Evolutionary conservation across 331 rosid species (phyloP), one percentile per base, ranked within the genome.

Genomic region (Erythrophleum ivorense): DNA sequence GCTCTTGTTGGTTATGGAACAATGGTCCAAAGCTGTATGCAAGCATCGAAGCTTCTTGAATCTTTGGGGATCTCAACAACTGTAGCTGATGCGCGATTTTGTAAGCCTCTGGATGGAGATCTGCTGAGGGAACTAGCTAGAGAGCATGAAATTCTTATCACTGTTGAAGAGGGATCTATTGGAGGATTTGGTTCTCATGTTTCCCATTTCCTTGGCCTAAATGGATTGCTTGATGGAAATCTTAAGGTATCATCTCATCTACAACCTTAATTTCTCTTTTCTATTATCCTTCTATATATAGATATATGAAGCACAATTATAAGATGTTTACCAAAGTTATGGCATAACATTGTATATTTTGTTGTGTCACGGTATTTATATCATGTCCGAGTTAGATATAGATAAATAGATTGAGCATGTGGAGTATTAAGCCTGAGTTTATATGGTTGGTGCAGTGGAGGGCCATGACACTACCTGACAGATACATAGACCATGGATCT

Each of bases 111-210:
- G 4, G 73, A 68, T 68, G 54, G 18, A 43, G 36, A 14, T 5
- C 11, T 68, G 54, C 24, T 68, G 18, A 41, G 5, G 53, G 36
- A 68, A 4, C 53, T 68, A 0, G 34, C 73, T 43, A 68, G 5
- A 43, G 9, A 68, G 18, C 73, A 68, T 6, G 54, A 41, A 43
- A 68, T 41, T 40, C 73, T 68, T 29, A 41, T 68, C 54, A 68
- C 73, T n/a, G 52, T 67, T 18, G 91, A 67, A n/a, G 72, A 67
- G 16, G 72, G 72, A 41, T 46, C 72, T 0, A 43, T 68, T 4
- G 73, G 96, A 72, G 96, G 93, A 57, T 91, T 91, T 67, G 80
- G 93, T 83, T 86, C 96, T 82, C 96, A 91, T 77, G 93, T 89
- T 81, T 86, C 96, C 55, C 90, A 88, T 29, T 91, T 86, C 85